A percentile compares a stretch with the other conserved stretches of the same genome.
These are phyloP conservation scores for Lathyrus tuberosus DNA, from an alignment of 306 rosid genomes.

Conservation along the genomic window DNA sequence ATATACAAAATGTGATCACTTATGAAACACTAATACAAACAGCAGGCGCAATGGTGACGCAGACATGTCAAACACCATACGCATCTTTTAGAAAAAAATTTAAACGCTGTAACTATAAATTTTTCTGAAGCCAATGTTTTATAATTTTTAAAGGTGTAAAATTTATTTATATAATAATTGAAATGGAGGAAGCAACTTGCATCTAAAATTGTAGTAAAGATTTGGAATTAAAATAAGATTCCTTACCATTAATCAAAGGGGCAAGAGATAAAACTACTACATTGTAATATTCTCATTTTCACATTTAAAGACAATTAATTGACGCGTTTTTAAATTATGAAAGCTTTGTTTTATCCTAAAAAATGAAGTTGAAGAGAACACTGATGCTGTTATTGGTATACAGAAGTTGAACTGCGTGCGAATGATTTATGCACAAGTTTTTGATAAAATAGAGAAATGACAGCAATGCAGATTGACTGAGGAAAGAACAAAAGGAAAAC, in stretches of 20 bases:
- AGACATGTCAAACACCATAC: background rate
- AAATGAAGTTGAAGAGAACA: conserved; percentile 8
- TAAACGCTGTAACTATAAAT: too few relatives aligned
- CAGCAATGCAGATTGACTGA: conserved; percentile 12
- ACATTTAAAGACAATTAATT: conserved; percentile 1
- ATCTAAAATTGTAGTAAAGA: background rate
- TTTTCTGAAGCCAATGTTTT: too few relatives aligned
- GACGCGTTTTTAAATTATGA: conserved; percentile 4
- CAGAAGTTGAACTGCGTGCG: conserved; percentile 46
- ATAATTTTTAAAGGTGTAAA: too few relatives aligned
- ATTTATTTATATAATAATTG: too few relatives aligned
- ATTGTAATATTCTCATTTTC: conserved; percentile 13
- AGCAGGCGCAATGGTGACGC: too few relatives aligned
- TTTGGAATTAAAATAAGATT: conserved; percentile 4
- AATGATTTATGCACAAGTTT: conserved; percentile 6
- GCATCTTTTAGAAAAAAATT: background rate
- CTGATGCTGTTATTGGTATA: conserved; percentile 19
- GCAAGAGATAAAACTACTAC: background rate
- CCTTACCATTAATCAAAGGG: conserved; percentile 4
- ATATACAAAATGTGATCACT: too few relatives aligned
- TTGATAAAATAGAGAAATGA: conserved; percentile 21
- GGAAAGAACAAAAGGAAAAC: background rate
- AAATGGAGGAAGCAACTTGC: too few relatives aligned
- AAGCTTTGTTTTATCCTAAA: background rate
- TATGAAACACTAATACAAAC: background rate